Evolutionary conservation across 2,329 filamentous ascomycete species (phyloP), one percentile per base, ranked within the genome.

Genomic region (Sarocladiaceae sp.): DNA sequence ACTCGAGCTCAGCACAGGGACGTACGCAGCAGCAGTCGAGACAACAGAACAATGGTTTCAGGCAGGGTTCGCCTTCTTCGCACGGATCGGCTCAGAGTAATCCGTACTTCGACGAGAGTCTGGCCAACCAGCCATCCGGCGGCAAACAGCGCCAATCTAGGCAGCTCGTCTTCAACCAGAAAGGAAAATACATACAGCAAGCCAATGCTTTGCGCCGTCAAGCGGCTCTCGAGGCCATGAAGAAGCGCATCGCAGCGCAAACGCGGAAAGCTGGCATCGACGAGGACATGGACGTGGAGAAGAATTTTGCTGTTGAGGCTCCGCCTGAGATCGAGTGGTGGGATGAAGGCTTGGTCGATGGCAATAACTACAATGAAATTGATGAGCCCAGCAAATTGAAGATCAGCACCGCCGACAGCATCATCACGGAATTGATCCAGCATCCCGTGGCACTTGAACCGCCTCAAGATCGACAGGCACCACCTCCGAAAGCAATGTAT

Each of bases 251-350:
- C 53, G 91, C 91, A 1, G 85, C 85, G 53, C 83, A 88, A 54
- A 85, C 89, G 10, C 79, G 90, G 47, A 91, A 89, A 61, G 88
- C 85, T n/a, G 90, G 89, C 37, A 87, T 97, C 50, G 91, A 97
- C 56, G 91, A 97, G 60, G 91, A 91, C 53, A 66, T 88, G 23
- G 84, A 94, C 49, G 81, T 85, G 40, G 91, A 98, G 62, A 95
- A 91, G 62, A 86, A 88, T 24, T 97, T 91, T 60, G 66, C 93
- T 3, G 80, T 96, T 5, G 83, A 91, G 50, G 74, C 76, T 24
- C 93, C 93, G 9, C 93, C 93, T 3, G 84, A 84, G 6, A 76
- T 97, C 33, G 93, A 98, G 63, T 98, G 93, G 93, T 97, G 91
- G 88, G 93, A 98, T 55, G 90, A 97, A 66, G 88, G 83, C 2